Base-by-base conservation (phyloP, 352 stramenopile species). In the Phytophthora aleatoria region DNA sequence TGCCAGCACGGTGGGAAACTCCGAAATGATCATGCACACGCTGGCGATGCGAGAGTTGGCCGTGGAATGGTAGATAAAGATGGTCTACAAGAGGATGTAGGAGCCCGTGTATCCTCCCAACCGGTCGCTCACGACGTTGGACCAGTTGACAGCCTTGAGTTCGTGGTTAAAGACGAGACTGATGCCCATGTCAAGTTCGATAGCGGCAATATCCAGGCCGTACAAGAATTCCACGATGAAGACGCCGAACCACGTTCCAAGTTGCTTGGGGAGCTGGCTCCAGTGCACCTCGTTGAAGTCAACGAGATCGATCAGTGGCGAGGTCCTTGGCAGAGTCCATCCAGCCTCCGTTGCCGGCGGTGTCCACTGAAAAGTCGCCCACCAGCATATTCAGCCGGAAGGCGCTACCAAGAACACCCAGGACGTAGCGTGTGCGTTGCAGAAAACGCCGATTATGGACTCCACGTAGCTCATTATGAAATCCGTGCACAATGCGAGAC, bases 51-150 rank as follows among this genome's bases (percentile, higher is more conserved):
- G 73, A 33, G 82, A 92, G 67, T 96, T 90, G 67, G 87, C 86
- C 43, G 85, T 84, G 60, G 91, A 96, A 12, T 90, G 81, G 71
- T 91, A 97, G 20, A 95, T 98, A 74, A 99, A 98, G 58, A 99
- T 98, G 31, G 93, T 99, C 80, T 99, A 96, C 27, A 80, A 97
- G 76, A 99, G 99, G 60, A 99, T 99, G 74, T 99, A 99, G 27
- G 82, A 97, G 10, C 97, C 97, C 11, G 96, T 99, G 79, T 98
- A 99, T 35, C 97, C 97, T 28, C 97, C 96, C 1, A 92, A 86
- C 26, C 99, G 20, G 0, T 97, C 97, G 44, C 85, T 98, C 9
- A 53, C 28, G 28, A 53, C 47, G n/a, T 53, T 53, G 5, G 47
- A 53, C 47, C 47, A 53, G 8, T 28, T 69, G 13, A 98, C 73